These are phyloP conservation scores for Coemansia sp. DNA, from an alignment of 192 early-diverging fungal species.

Conservation along the genomic window DNA sequence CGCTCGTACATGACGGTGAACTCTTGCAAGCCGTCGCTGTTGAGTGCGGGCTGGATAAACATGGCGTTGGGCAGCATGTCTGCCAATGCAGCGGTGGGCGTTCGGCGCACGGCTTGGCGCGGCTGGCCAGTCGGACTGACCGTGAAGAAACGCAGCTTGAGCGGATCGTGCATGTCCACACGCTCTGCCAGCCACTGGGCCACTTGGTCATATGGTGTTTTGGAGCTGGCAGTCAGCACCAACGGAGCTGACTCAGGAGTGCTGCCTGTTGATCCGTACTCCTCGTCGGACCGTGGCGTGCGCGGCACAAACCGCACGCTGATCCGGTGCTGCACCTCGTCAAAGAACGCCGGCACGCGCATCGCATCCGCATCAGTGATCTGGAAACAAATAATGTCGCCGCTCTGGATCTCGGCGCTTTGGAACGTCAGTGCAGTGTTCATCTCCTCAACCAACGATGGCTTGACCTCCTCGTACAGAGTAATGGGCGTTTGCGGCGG, in stretches of 20 bases:
- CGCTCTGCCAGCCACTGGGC: slow-evolving; percentile 62
- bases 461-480: slow-evolving; percentile 91
- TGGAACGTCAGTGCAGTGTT: slow-evolving; percentile 64
- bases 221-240: slow-evolving; percentile 22
- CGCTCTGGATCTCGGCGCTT: slow-evolving; percentile 82
- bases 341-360: slow-evolving; percentile 73
- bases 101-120: slow-evolving; percentile 53
- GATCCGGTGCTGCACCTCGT: slow-evolving; percentile 69
- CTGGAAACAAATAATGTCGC: slow-evolving; percentile 92
- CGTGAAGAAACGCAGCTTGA: slow-evolving; percentile 73
- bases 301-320: slow-evolving; percentile 71
- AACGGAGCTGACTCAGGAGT: slow-evolving; percentile 18
- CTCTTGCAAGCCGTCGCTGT: slow-evolving; percentile 21
- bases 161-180: slow-evolving; percentile 51
- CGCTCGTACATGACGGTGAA: slow-evolving; percentile 78
- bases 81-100: slow-evolving; percentile 52
- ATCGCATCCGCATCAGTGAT: slow-evolving; percentile 8
- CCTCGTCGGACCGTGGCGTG: slow-evolving; percentile 27
- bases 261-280: slow-evolving; percentile 2
- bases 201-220: slow-evolving; percentile 52
- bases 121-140: slow-evolving; percentile 28
- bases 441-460: slow-evolving; percentile 83
- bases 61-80: slow-evolving; percentile 56
- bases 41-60: slow-evolving; percentile 20
- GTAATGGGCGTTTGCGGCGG: slow-evolving; percentile 59